These are phyloP conservation scores for Hordeum pubiflorum DNA, from an alignment of 202 grass and related monocot species.

Conservation along the genomic window DNA sequence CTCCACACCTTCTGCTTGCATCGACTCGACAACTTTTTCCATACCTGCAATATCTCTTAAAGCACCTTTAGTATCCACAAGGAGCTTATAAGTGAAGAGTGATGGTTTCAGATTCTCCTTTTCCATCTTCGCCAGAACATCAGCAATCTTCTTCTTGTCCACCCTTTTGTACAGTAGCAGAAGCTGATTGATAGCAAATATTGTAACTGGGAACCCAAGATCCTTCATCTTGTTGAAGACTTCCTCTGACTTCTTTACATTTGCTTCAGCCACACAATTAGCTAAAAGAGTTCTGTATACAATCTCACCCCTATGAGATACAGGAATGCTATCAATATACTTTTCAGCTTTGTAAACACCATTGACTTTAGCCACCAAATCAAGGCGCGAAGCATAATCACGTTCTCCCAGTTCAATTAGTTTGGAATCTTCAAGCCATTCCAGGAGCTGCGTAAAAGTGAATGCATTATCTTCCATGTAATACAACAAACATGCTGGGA, in stretches of 20 bases:
- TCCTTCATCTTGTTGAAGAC: constrained; percentile 80
- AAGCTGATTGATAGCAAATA: constrained; percentile 70
- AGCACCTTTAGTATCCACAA: constrained; percentile 59
- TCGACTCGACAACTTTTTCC: constrained; percentile 57
- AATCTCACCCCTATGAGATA: constrained; percentile 48
- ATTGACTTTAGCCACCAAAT: constrained; percentile 60
- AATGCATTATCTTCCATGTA: constrained; percentile 13
- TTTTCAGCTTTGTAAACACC: constrained; percentile 56
- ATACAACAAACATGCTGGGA: neutral
- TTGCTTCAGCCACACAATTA: constrained; percentile 44
- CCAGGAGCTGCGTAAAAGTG: constrained; percentile 51
- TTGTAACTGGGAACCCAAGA: constrained; percentile 46
- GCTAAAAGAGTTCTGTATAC: constrained; percentile 75
- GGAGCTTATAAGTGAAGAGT: constrained; percentile 70
- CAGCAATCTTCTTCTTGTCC: constrained; percentile 74
- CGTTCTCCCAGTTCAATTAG: constrained; percentile 47
- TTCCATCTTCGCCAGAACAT: constrained; percentile 83
- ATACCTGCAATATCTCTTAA: constrained; percentile 55
- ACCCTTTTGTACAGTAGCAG: constrained; percentile 72
- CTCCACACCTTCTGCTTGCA: constrained; percentile 52
- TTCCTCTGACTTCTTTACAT: constrained; percentile 58
- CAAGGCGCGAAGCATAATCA: constrained; percentile 58
- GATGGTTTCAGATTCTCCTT: constrained; percentile 65
- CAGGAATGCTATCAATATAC: constrained; percentile 60
- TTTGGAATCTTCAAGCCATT: constrained; percentile 64